A percentile compares a stretch with the other conserved stretches of the same genome.
These are phyloP conservation scores for Phytophthora ramorum DNA, from an alignment of 352 stramenopile genomes.

Conservation along the genomic window DNA sequence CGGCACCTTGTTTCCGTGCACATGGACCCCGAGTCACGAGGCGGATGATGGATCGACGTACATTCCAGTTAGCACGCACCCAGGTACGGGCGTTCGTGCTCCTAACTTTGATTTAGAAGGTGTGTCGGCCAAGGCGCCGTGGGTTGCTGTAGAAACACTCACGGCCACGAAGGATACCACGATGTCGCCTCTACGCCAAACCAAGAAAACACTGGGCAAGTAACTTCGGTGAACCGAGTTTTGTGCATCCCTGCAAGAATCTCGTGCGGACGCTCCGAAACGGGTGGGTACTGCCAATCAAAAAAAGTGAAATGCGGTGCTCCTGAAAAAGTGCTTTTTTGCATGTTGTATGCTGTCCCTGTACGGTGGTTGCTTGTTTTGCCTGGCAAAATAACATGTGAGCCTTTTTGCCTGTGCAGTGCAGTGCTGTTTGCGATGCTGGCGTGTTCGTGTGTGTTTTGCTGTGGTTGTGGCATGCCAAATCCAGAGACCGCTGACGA, in stretches of 20 bases:
- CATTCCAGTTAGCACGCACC: conserved; percentile 64
- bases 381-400: conserved; percentile 28
- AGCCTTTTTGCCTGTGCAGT: conserved; percentile 22
- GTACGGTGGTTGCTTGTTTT: conserved; percentile 10
- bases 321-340: conserved; percentile 30
- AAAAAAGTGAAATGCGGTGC: conserved; percentile 38
- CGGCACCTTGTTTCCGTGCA: conserved; percentile 92
- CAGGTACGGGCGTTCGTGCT: conserved; percentile 63
- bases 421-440: conserved; percentile 11
- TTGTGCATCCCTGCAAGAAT: conserved; percentile 15
- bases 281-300: conserved; percentile 42
- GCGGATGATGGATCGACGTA: conserved; percentile 55
- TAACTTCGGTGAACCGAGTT: conserved; percentile 20
- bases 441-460: conserved; percentile 12
- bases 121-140: conserved; percentile 68
- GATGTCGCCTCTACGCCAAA: conserved; percentile 51
- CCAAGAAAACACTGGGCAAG: conserved; percentile 39
- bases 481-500: conserved; percentile 1
- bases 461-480: conserved; percentile 11
- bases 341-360: conserved; percentile 20
- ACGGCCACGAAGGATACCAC: conserved; percentile 52
- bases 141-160: conserved; percentile 66
- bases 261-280: conserved; percentile 26
- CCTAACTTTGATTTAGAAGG: conserved; percentile 76
- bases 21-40: conserved; percentile 72